These are phyloP conservation scores for Aspergillus pseudoglaucus DNA, from an alignment of 2,329 filamentous ascomycete genomes.

Conservation along the genomic window DNA sequence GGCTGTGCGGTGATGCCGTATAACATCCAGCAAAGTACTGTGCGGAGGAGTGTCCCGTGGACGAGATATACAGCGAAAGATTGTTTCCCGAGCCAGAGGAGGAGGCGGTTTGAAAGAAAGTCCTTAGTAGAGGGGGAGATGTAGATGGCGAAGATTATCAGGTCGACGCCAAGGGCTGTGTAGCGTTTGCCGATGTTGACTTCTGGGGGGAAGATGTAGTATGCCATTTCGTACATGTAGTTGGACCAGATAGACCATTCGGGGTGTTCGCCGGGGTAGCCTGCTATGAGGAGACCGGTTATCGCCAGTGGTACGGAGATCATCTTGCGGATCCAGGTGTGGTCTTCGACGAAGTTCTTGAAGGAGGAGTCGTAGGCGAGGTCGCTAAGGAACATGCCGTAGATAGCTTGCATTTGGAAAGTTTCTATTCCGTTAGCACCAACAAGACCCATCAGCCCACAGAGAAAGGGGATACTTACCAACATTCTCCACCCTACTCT, in stretches of 20 bases:
- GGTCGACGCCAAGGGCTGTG: conserved; percentile 44
- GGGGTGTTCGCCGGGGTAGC: conserved; percentile 46
- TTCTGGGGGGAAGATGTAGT: conserved; percentile 43
- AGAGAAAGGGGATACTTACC: conserved; percentile 29
- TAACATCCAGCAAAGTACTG: conserved; percentile 47
- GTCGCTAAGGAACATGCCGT: conserved; percentile 48
- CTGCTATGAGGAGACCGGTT: conserved; percentile 43
- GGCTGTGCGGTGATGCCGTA: conserved; percentile 46
- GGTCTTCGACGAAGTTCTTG: conserved; percentile 40
- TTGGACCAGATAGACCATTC: conserved; percentile 47
- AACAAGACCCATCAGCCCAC: too few species aligned
- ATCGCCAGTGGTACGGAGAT: conserved; percentile 34
- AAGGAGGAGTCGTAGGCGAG: conserved; percentile 42
- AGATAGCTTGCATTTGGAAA: conserved; percentile 48
- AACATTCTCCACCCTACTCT: conserved; percentile 39
- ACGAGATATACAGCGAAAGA: conserved; percentile 52
- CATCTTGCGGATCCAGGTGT: conserved; percentile 34
- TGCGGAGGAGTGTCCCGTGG: conserved; percentile 49
- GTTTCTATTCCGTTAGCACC: conserved; percentile 37
- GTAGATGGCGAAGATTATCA: conserved; percentile 47
- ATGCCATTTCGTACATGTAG: conserved; percentile 34
- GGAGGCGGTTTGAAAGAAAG: conserved; percentile 44
- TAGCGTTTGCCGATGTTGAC: conserved; percentile 41
- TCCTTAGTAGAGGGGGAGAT: conserved; percentile 44
- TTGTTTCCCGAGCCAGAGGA: conserved; percentile 51